Evolutionary conservation across 495 filamentous ascomycete genomes (phyloP).

Genomic region (Penicillium riverlandense): DNA sequence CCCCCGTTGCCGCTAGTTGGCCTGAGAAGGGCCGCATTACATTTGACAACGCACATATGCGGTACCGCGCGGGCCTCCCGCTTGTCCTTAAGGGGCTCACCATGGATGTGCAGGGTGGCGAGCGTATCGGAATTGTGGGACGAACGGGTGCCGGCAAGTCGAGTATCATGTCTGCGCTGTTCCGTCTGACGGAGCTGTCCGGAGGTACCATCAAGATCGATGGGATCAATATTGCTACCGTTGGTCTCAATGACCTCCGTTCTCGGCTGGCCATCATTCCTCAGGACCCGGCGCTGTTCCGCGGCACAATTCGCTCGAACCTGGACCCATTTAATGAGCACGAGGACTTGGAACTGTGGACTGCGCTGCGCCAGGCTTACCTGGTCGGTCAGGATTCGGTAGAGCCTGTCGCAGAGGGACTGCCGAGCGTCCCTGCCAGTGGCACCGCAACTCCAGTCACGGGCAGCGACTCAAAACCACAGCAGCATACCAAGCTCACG

Average conservation of each 20-base stretch:
- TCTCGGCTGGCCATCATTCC: conserved; percentile 91
- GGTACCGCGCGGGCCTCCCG: conserved; percentile 76
- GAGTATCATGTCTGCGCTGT: conserved; percentile 87
- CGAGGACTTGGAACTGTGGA: conserved; percentile 81
- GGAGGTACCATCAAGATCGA: conserved; percentile 85
- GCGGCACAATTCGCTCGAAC: conserved; percentile 83
- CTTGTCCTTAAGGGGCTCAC: conserved; percentile 73
- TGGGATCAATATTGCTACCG: conserved; percentile 74
- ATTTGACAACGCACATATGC: conserved; percentile 84
- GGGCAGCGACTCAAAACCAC: conserved; percentile 7
- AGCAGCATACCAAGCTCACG: conserved; percentile 33
- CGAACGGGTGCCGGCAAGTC: conserved; percentile 93
- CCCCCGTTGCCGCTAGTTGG: conserved; percentile 62
- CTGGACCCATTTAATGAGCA: conserved; percentile 90
- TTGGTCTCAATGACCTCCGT: conserved; percentile 82
- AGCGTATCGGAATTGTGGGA: conserved; percentile 89
- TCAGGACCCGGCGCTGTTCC: conserved; percentile 92
- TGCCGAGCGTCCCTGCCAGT: conserved; percentile 12
- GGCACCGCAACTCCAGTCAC: conserved; percentile 6
- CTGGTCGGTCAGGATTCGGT: conserved; percentile 50
- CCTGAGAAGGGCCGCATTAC: conserved; percentile 78
- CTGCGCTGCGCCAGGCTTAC: conserved; percentile 73
- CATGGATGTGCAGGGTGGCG: conserved; percentile 74
- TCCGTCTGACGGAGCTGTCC: conserved; percentile 81
- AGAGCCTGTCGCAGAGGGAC: conserved; percentile 11